Evolutionary conservation across 2,329 filamentous ascomycete genomes (phyloP).

Genomic region (Penicillium expansum): DNA sequence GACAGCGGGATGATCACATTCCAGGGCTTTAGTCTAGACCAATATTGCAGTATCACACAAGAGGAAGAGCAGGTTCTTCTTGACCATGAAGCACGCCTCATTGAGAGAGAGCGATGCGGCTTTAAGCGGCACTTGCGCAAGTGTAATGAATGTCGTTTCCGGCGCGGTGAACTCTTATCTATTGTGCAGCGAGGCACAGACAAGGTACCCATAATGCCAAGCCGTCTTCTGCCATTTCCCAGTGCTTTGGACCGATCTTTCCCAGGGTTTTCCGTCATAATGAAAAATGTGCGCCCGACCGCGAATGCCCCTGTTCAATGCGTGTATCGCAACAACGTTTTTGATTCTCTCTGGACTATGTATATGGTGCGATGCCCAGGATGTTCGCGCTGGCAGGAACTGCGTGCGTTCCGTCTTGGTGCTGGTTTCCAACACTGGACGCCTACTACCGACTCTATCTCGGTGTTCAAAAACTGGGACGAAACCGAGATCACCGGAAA

Average conservation of each 20-base stretch:
- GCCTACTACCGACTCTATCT: neutral
- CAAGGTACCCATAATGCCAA: neutral
- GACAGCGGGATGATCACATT: neutral
- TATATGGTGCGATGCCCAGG: neutral
- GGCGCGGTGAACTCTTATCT: neutral
- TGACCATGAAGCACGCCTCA: neutral
- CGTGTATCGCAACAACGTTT: neutral
- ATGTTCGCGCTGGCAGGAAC: neutral
- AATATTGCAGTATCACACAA: neutral
- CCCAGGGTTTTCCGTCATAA: neutral
- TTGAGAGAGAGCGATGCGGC: slow-evolving; percentile 7
- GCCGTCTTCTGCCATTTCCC: neutral
- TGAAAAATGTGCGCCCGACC: neutral
- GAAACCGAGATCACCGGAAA: neutral
- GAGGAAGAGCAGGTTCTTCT: slow-evolving; percentile 3
- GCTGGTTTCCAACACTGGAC: neutral
- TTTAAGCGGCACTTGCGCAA: slow-evolving; percentile 9
- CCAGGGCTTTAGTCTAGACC: neutral
- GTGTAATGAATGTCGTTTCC: slow-evolving; percentile 11
- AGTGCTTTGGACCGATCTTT: slow-evolving; percentile 5
- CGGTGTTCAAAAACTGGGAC: neutral
- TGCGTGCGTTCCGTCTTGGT: neutral
- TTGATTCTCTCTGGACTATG: neutral
- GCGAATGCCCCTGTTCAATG: neutral
- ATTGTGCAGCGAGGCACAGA: neutral